Percentiles rank a stretch among this genome's conserved stretches.
These are phyloP conservation scores for Chaetomium cochliodes DNA, from an alignment of 495 filamentous ascomycete species.

Conservation along the genomic window DNA sequence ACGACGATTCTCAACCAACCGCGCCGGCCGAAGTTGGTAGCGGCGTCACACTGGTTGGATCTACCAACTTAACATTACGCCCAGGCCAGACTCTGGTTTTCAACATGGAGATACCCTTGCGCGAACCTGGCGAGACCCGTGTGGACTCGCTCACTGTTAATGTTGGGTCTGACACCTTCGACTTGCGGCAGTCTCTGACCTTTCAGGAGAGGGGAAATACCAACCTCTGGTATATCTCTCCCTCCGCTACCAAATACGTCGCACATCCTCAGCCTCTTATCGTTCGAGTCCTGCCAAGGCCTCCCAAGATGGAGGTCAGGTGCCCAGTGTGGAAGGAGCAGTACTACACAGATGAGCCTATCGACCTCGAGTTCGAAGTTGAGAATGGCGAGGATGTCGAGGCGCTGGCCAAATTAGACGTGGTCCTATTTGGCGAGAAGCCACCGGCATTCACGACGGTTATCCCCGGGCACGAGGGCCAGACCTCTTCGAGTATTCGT, in stretches of 20 bases:
- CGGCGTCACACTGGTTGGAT: conserved; percentile 45
- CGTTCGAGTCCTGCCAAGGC: conserved; percentile 77
- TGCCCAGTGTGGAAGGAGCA: conserved; percentile 59
- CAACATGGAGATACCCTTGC: conserved; percentile 66
- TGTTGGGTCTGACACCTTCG: conserved; percentile 63
- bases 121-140: conserved; percentile 75
- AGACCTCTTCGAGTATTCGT: conserved; percentile 26
- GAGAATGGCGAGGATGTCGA: conserved; percentile 82
- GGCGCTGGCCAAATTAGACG: conserved; percentile 66
- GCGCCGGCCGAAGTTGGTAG: conserved; percentile 32
- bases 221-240: conserved; percentile 57
- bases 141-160: conserved; percentile 63
- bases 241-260: conserved; percentile 47
- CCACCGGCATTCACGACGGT: conserved; percentile 50
- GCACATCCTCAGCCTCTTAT: conserved; percentile 48
- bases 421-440: conserved; percentile 62
- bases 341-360: conserved; percentile 80
- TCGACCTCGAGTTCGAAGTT: conserved; percentile 65
- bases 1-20: conserved; percentile 27
- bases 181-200: conserved; percentile 62
- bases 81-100: conserved; percentile 70
- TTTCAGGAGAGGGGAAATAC: conserved; percentile 45
- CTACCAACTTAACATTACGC: conserved; percentile 64
- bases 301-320: conserved; percentile 82
- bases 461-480: conserved; percentile 35